Evolutionary conservation across 305 asterid species (phyloP), one percentile per base, ranked within the genome.

Genomic region (Fraxinus nigra): DNA sequence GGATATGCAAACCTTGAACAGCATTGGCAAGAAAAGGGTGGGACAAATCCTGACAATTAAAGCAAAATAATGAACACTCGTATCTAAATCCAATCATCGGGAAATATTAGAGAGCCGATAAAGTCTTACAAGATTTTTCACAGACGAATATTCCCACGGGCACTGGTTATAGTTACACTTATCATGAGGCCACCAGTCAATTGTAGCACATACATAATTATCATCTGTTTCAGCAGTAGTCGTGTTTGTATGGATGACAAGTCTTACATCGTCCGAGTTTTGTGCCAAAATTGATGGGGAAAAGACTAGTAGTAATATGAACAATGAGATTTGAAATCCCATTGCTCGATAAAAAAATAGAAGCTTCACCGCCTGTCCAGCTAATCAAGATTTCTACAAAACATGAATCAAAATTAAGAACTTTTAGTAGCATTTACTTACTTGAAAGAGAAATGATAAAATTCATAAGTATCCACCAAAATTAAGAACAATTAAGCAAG

Each of bases 131-230:
- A 96, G 94, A 84, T 93, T 93, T 75, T 90, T 51, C n/a, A 82
- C 86, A 1, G 99, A 94, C 5, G 98, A 87, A 8, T 86, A 92
- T 35, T 92, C 95, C 99, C 99, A 96, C 0, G 98, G 98, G 88
- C 99, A 96, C 72, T 87, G 89, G 32, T 90, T 78, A 80, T 92
- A 96, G 81, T 93, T 86, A 79, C 99, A 96, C 92, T 96, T 96
- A 73, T 94, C 95, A 59, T 87, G 85, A 54, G 99, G 98, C 99
- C 99, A 94, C 99, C 99, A 96, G 82, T 93, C 98, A 76, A 96
- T 84, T 70, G 99, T 96, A 82, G 97, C 98, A 82, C 99, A 94
- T 20, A 94, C 89, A 79, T 92, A 96, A 88, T 86, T 91, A 87
- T 80, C 93, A 85, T 94, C 99, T 4, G 98, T 93, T 76, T 86